phyloP scores from a whole-genome alignment of 1,139 yeast species.

The Pichia norvegensis region DNA sequence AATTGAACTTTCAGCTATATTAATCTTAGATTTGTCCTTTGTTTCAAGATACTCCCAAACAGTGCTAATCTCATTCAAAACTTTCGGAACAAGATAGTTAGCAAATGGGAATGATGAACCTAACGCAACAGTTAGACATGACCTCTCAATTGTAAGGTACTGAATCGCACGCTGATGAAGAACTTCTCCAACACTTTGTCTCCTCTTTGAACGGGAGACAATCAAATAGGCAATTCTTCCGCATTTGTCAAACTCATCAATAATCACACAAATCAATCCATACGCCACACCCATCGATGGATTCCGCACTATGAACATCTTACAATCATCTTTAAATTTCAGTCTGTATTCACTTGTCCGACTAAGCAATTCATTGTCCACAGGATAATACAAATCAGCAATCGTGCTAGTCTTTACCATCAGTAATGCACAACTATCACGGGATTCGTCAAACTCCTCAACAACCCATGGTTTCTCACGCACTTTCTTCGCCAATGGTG shows the following conservation, averaged over 20 bases:
- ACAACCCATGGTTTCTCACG: constrained; percentile 45
- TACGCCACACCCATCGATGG: constrained; percentile 49
- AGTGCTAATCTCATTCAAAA: constrained; percentile 11
- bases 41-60: constrained; percentile 13
- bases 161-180: constrained; percentile 49
- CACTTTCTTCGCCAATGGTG: not conserved
- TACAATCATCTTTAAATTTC: constrained; percentile 24
- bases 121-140: constrained; percentile 37
- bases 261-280: constrained; percentile 56
- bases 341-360: constrained; percentile 3
- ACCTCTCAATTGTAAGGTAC: constrained; percentile 40
- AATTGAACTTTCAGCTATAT: constrained; percentile 5
- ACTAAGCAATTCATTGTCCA: constrained; percentile 11
- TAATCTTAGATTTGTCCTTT: constrained; percentile 6
- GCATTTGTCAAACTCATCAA: constrained; percentile 29
- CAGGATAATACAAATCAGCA: constrained; percentile 7
- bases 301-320: constrained; percentile 55
- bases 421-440: constrained; percentile 45
- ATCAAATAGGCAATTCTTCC: constrained; percentile 45
- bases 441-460: constrained; percentile 44
- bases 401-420: constrained; percentile 30
- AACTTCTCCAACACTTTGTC: constrained; percentile 53
- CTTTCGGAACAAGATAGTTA: constrained; percentile 31
- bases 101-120: constrained; percentile 51
- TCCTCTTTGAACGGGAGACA: constrained; percentile 50